Base-by-base conservation (phyloP, 108 stramenopile species). In the Discostella pseudostelligera region DNA sequence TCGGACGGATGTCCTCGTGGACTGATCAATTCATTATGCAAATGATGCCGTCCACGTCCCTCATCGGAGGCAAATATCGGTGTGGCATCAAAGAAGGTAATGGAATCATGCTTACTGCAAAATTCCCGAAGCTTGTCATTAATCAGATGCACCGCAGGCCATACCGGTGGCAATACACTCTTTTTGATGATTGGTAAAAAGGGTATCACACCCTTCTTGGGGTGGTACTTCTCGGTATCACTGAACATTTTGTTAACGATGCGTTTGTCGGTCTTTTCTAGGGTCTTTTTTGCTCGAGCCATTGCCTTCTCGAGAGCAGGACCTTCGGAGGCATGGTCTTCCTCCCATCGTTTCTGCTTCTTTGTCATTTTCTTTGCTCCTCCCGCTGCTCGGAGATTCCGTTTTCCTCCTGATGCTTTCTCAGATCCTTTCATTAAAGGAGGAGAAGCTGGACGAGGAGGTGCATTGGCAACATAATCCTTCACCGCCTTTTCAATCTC, bases 1-100 rank as follows among this genome's bases (percentile, higher is more conserved):
- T 67, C 49, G 0, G 88, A 79, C 1, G 91, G 91, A 77, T 87
- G 87, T 21, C 91, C 91, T n/a, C 80, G 67, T 4, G 69, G 58
- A 47, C 67, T 70, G 37, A 92, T 88, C 46, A 78, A 56, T 10
- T 87, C 78, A 20, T 62, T 78, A 39, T 78, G 61, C 43, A 92
- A 56, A 45, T 61, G 79, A 26, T 81, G 56, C 24, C 67, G 56
- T 42, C 67, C 77, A 16, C 75, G 66, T 37, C 62, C 67, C 36
- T 71, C 75, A 12, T 65, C 44, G 24, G 74, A 67, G 2, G 84
- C 72, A 74, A 89, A 93, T 9, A 89, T 74, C 2, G 66, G 21
- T 0, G 88, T 90, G 10, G 86, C 80, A 79, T 93, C 92, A 72
- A 90, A 93, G 72, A 90, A 93, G 8, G 63, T 70, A 32, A 93